A percentile compares a stretch with the other conserved stretches of the same genome.
Conservation (phyloP, 179 eudicot species). For the Silene noctiflora region DNA sequence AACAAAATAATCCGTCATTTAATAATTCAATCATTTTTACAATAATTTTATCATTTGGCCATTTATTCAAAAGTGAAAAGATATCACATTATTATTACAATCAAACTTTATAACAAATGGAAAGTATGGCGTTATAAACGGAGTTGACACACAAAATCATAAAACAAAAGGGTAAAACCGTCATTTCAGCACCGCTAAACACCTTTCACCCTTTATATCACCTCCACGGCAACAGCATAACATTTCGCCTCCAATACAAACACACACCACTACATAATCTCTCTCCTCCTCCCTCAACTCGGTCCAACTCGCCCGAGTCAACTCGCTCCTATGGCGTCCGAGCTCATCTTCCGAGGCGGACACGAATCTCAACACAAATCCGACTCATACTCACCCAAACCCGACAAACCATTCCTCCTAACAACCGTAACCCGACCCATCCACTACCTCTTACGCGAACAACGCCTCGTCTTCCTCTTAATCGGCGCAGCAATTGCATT, state of each 20-base stretch:
- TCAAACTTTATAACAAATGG: neutral
- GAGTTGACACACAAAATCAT: neutral
- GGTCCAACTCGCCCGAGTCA: neutral
- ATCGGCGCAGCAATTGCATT: slow-evolving; percentile 59
- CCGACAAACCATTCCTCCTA: slow-evolving; percentile 49
- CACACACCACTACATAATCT: neutral
- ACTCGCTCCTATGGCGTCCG: slow-evolving; percentile 46
- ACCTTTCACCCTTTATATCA: neutral
- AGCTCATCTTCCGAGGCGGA: slow-evolving; percentile 55
- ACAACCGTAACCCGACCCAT: slow-evolving; percentile 39
- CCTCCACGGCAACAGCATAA: neutral
- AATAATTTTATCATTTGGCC: too few relatives aligned
- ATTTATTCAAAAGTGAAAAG: too few relatives aligned
- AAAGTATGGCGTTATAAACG: neutral
- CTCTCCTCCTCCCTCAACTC: neutral
- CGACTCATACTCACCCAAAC: slow-evolving; percentile 59
- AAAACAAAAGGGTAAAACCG: neutral
- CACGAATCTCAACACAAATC: slow-evolving; percentile 41
- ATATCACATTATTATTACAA: too few relatives aligned
- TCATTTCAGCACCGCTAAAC: neutral
- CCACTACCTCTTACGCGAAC: slow-evolving; percentile 62
- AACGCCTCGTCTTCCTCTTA: slow-evolving; percentile 57
- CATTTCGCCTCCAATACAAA: neutral
- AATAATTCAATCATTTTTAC: too few relatives aligned
- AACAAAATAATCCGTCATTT: too few relatives aligned